phyloP scores from a whole-genome alignment of 331 rosid genomes.

The Pyracantha coccinea region DNA sequence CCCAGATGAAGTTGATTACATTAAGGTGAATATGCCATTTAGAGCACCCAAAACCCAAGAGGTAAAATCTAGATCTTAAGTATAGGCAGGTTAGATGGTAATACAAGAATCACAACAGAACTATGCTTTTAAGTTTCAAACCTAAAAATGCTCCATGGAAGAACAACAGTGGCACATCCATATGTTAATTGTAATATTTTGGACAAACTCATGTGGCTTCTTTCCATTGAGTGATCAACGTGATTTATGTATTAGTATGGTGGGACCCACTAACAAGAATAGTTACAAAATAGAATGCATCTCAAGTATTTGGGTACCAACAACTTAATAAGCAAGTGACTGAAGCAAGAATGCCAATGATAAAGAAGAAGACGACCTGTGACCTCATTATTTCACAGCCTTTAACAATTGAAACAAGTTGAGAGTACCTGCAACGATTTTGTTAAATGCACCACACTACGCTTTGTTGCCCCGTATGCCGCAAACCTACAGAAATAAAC shows the following conservation, averaged over 20 bases:
- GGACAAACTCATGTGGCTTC: neutral
- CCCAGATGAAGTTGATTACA: too few relatives aligned
- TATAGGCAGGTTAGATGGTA: too few relatives aligned
- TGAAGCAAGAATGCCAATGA: neutral
- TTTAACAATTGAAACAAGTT: conserved; percentile 1
- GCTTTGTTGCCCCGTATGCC: conserved; percentile 97
- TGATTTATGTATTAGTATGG: neutral
- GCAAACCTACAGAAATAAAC: conserved; percentile 60
- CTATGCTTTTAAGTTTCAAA: neutral
- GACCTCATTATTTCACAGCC: neutral
- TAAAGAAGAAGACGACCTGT: neutral
- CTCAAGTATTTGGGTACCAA: neutral
- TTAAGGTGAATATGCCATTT: too few relatives aligned
- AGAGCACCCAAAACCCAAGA: too few relatives aligned
- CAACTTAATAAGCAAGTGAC: neutral
- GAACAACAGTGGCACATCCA: neutral
- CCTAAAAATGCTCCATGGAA: neutral
- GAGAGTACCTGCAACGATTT: conserved; percentile 78
- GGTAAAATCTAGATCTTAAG: too few relatives aligned
- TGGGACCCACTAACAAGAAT: neutral
- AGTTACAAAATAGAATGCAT: neutral
- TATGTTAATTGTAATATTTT: neutral
- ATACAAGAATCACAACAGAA: neutral
- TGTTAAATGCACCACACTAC: conserved; percentile 95
- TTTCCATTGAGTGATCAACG: neutral